These are phyloP conservation scores for Periconia macrospinosa DNA, from an alignment of 2,329 filamentous ascomycete species.

Conservation along the genomic window DNA sequence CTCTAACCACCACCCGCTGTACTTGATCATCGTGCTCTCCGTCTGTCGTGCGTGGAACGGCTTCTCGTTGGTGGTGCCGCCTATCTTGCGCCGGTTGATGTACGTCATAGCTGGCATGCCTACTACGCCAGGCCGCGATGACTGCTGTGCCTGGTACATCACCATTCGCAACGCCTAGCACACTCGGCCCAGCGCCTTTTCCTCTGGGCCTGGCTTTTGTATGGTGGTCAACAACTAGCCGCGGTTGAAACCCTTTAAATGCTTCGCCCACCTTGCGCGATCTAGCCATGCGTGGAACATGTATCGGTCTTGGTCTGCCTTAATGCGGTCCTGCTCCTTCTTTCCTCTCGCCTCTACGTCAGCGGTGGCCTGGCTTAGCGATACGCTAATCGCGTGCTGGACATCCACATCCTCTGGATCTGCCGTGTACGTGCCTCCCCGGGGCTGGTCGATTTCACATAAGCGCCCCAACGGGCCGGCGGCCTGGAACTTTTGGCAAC, in stretches of 20 bases:
- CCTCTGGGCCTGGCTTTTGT: neutral
- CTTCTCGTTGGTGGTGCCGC: neutral
- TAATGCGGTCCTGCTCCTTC: neutral
- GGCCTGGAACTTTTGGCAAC: neutral
- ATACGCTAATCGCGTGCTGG: neutral
- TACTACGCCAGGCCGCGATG: constrained; percentile 1
- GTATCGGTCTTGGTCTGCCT: constrained; percentile 1
- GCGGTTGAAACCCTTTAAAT: constrained; percentile 8
- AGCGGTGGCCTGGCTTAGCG: neutral
- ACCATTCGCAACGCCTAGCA: constrained; percentile 4
- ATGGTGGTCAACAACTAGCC: constrained; percentile 5
- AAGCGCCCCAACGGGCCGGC: neutral
- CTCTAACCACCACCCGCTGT: constrained; percentile 5
- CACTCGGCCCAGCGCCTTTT: constrained; percentile 4
- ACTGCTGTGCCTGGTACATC: constrained; percentile 8
- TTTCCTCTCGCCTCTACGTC: neutral
- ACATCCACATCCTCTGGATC: neutral
- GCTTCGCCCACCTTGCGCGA: constrained; percentile 1
- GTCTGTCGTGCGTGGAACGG: constrained; percentile 6
- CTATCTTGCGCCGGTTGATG: constrained; percentile 5
- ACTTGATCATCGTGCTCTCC: constrained; percentile 7
- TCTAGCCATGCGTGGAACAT: constrained; percentile 2
- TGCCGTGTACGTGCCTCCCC: neutral
- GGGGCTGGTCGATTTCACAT: neutral
- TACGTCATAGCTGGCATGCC: constrained; percentile 4